Evolutionary conservation across 2,329 filamentous ascomycete species (phyloP).

Genomic region (Apiospora marii): DNA sequence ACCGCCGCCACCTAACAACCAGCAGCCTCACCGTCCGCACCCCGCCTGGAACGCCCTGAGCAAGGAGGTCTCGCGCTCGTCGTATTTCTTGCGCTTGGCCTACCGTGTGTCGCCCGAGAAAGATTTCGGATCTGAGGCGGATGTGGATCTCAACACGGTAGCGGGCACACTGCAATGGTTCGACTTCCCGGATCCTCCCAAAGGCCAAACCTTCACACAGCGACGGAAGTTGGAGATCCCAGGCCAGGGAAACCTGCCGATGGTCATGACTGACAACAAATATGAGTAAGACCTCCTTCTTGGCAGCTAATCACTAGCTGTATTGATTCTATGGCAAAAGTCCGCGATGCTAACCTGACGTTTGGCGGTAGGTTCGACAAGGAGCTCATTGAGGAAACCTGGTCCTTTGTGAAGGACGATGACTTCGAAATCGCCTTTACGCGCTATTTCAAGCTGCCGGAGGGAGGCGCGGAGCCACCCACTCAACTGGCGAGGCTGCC

Average conservation of each 20-base stretch:
- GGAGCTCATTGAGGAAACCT: constrained; percentile 61
- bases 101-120: constrained; percentile 60
- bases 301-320: not conserved
- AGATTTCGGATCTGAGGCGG: constrained; percentile 51
- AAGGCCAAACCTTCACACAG: constrained; percentile 57
- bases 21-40: constrained; percentile 26
- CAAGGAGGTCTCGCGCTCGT: constrained; percentile 62
- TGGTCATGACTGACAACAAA: constrained; percentile 59
- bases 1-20: constrained; percentile 27
- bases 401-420: constrained; percentile 59
- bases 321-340: not conserved
- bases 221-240: constrained; percentile 66
- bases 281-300: constrained; percentile 53
- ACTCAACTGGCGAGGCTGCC: constrained; percentile 49
- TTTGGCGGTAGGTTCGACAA: constrained; percentile 54
- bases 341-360: constrained; percentile 9
- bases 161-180: constrained; percentile 63
- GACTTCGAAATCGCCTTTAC: constrained; percentile 62
- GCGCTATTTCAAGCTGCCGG: constrained; percentile 53
- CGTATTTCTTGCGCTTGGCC: constrained; percentile 63
- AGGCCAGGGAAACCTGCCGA: constrained; percentile 56
- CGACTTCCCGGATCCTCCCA: constrained; percentile 66
- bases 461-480: constrained; percentile 26
- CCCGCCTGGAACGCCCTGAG: constrained; percentile 60
- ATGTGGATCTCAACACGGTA: constrained; percentile 50